Conservation (phyloP, 1,284 basidiomycete genomes). For the Agaricales sp. region DNA sequence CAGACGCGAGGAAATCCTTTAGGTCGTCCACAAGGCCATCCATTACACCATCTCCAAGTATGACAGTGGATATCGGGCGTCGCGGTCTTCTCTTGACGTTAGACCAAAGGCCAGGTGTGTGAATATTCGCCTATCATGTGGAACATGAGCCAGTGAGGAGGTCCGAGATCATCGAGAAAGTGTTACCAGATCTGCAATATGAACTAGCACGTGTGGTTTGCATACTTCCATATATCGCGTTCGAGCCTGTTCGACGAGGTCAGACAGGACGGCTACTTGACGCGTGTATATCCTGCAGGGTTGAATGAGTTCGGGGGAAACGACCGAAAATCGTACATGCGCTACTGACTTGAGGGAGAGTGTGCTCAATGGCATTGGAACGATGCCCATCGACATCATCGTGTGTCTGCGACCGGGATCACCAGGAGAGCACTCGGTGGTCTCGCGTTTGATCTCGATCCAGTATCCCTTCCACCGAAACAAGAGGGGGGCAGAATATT, state of each 20-base stretch:
- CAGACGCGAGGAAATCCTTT: background rate
- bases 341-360: background rate
- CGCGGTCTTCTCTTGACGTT: background rate
- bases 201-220: slow-evolving; percentile 1
- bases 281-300: background rate
- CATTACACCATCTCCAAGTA: background rate
- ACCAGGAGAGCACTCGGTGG: background rate
- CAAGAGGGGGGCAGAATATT: background rate
- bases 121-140: background rate
- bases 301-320: background rate
- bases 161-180: background rate
- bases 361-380: background rate
- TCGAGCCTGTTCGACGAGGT: background rate
- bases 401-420: background rate
- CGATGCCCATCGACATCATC: too few relatives aligned
- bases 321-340: background rate
- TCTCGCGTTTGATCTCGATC: background rate
- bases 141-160: background rate
- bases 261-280: background rate
- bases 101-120: background rate
- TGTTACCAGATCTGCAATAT: background rate
- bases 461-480: background rate
- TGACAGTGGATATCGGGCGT: background rate
- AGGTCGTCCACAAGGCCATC: background rate
- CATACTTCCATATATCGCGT: background rate